phyloP scores from a whole-genome alignment of 805 yeast species.

The Yarrowia bubula region DNA sequence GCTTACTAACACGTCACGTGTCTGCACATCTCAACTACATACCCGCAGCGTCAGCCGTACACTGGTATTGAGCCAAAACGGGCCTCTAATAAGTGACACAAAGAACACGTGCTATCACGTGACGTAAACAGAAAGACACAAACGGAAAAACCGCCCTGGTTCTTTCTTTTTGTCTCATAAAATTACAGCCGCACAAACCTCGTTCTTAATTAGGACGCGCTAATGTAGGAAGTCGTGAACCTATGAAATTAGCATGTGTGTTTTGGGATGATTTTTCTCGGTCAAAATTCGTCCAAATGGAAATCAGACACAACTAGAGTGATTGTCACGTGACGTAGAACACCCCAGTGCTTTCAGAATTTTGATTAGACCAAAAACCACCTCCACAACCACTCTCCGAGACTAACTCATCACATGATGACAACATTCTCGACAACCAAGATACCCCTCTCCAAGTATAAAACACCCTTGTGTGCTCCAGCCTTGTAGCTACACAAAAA shows the following conservation, averaged over 20 bases:
- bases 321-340: neutral
- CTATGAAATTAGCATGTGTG: too few species aligned
- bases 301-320: neutral
- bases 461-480: neutral
- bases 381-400: neutral
- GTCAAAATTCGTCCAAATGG: neutral
- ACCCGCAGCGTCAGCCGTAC: too few species aligned
- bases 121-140: neutral
- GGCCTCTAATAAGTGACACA: too few species aligned
- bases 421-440: neutral
- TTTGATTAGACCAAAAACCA: neutral
- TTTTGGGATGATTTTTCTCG: too few species aligned
- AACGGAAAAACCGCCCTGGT: too few species aligned
- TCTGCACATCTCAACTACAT: too few species aligned
- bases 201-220: too few species aligned
- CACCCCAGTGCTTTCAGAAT: neutral
- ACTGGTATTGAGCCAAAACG: too few species aligned
- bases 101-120: neutral
- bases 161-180: too few species aligned
- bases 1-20: too few species aligned
- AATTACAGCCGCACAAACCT: too few species aligned
- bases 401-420: neutral
- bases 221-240: too few species aligned
- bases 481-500: neutral
- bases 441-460: constrained; percentile 8